Percentiles rank a stretch among this genome's conserved stretches.
Evolutionary conservation across 495 filamentous ascomycete genomes (phyloP).

Genomic region (Penicillium odoratum): DNA sequence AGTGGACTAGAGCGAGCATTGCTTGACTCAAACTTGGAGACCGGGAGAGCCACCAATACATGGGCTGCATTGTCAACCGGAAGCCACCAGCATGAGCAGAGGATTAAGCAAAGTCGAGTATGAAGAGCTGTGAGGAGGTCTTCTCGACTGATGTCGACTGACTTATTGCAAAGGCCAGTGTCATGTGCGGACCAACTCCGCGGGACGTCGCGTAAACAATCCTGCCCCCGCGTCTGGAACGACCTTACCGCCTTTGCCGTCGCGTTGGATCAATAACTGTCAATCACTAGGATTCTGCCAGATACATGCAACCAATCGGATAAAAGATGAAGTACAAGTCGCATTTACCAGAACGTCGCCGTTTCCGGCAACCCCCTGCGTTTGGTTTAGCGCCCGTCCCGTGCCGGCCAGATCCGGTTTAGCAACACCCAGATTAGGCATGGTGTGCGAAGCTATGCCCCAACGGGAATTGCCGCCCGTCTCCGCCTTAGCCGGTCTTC

Average conservation of each 20-base stretch:
- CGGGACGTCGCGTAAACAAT: conserved; percentile 4
- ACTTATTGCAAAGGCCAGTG: conserved; percentile 1
- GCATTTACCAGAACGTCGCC: no score
- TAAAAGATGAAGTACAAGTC: no score
- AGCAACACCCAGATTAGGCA: no score
- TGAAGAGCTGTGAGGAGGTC: not conserved
- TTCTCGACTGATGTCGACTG: not conserved
- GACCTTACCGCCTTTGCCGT: conserved; percentile 5
- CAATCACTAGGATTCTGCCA: not conserved
- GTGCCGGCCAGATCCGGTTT: no score
- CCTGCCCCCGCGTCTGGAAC: not conserved
- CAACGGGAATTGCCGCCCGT: no score
- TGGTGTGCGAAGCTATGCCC: no score
- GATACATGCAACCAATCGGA: no score
- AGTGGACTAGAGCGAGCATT: conserved; percentile 3
- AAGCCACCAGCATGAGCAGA: not conserved
- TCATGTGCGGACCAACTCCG: conserved; percentile 1
- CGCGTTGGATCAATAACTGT: not conserved
- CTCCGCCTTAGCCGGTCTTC: no score
- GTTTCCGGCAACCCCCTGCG: no score
- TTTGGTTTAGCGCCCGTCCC: no score
- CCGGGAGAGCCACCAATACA: not conserved
- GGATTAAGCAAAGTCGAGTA: not conserved
- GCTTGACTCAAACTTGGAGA: not conserved
- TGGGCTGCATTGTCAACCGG: not conserved